These are phyloP conservation scores for Phytophthora pistaciae DNA, from an alignment of 352 stramenopile genomes.

Conservation along the genomic window DNA sequence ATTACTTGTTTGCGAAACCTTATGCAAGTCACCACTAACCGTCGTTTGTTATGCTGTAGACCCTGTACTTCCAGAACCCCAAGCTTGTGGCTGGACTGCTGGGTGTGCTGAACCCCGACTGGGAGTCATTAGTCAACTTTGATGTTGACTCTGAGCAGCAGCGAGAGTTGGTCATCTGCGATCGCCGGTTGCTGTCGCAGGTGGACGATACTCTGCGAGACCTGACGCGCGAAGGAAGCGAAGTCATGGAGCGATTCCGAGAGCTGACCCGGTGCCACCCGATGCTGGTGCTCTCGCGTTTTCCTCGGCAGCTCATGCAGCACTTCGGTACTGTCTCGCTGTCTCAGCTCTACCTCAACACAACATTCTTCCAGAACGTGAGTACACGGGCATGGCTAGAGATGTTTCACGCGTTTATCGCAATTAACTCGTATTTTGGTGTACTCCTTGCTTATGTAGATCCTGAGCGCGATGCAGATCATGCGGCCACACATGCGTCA, in stretches of 20 bases:
- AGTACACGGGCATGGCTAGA: not conserved
- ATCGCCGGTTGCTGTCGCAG: conserved; percentile 38
- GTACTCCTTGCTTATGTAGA: conserved; percentile 27
- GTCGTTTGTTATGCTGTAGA: conserved; percentile 31
- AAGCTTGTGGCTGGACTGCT: conserved; percentile 53
- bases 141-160: conserved; percentile 18
- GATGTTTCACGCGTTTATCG: not conserved
- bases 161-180: conserved; percentile 22
- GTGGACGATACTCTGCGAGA: conserved; percentile 62
- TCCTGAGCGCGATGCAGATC: conserved; percentile 72
- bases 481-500: conserved; percentile 48
- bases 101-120: conserved; percentile 59
- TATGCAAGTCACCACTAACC: conserved; percentile 5
- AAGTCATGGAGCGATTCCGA: conserved; percentile 69
- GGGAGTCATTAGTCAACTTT: conserved; percentile 59
- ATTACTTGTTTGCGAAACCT: not conserved
- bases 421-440: not conserved
- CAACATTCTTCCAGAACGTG: conserved; percentile 68
- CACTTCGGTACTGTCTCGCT: conserved; percentile 67
- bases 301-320: conserved; percentile 60
- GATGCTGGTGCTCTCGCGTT: conserved; percentile 61
- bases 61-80: conserved; percentile 73
- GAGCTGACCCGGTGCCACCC: conserved; percentile 66
- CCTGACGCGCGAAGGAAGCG: conserved; percentile 48
- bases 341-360: conserved; percentile 76